Evolutionary conservation across 306 rosid genomes (phyloP).

Genomic region (Casuarina cunninghamiana): DNA sequence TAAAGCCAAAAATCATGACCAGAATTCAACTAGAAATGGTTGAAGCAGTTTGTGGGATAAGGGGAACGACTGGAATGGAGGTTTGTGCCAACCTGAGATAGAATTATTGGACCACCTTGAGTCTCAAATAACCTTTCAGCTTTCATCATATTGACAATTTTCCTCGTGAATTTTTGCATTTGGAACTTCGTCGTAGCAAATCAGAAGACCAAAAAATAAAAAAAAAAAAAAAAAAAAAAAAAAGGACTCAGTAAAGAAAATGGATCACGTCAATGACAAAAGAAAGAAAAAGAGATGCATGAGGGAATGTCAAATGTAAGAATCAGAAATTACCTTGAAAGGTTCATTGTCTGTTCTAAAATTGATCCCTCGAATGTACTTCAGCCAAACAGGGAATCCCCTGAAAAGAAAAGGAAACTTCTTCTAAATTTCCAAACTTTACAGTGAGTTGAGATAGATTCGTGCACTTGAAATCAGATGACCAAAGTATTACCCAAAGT

Average conservation of each 20-base stretch:
- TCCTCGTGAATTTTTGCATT: conserved; percentile 80
- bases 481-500: conserved; percentile 70
- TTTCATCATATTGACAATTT: conserved; percentile 95
- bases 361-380: conserved; percentile 88
- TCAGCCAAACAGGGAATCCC: conserved; percentile 98
- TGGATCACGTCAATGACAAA: neutral
- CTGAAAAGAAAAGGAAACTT: conserved; percentile 40
- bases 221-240: conserved; percentile 7
- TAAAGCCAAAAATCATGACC: neutral
- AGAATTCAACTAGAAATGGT: neutral
- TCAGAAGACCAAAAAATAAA: conserved; percentile 14
- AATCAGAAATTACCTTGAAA: conserved; percentile 63
- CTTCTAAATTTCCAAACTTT: conserved; percentile 12
- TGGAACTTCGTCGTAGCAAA: conserved; percentile 51
- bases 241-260: conserved; percentile 1
- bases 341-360: conserved; percentile 94
- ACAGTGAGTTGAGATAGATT: neutral
- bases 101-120: conserved; percentile 94
- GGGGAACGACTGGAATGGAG: conserved; percentile 16
- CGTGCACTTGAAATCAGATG: conserved; percentile 7
- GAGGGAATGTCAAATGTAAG: conserved; percentile 7
- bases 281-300: conserved; percentile 1
- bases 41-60: conserved; percentile 3
- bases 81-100: conserved; percentile 74
- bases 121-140: conserved; percentile 80